These are phyloP conservation scores for Macaranga tanarius DNA, from an alignment of 441 rosid species.

Conservation along the genomic window DNA sequence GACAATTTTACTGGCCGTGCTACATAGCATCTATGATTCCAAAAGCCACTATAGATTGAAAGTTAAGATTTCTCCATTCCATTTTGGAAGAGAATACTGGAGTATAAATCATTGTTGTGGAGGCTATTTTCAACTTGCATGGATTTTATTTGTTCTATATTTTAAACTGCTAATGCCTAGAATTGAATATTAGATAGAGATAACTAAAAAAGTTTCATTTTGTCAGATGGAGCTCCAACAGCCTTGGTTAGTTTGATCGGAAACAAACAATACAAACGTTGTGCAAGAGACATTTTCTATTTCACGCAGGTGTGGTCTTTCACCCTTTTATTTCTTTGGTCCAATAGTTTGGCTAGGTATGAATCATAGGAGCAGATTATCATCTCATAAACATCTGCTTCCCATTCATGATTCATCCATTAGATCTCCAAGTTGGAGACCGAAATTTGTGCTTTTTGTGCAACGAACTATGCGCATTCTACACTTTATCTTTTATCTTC, in stretches of 20 bases:
- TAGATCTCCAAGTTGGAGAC: background rate
- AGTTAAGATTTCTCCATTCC: background rate
- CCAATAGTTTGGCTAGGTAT: background rate
- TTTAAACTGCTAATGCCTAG: background rate
- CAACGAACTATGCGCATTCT: background rate
- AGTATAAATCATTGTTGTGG: background rate
- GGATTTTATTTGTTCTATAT: background rate
- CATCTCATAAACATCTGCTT: background rate
- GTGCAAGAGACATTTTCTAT: conserved; percentile 89
- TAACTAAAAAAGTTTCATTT: background rate
- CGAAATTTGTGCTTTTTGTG: background rate
- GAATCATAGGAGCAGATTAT: background rate
- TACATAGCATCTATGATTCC: background rate
- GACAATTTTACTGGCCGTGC: background rate
- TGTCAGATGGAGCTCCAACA: conserved; percentile 86
- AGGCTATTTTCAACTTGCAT: background rate
- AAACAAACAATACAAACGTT: conserved; percentile 79
- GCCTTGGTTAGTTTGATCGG: conserved; percentile 92
- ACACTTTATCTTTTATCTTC: background rate
- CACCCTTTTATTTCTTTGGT: background rate
- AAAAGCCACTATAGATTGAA: background rate
- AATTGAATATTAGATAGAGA: conserved; percentile 1
- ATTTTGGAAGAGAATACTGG: background rate
- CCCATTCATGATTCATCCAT: background rate
- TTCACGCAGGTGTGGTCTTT: conserved; percentile 74